These are phyloP conservation scores for Termitomyces bulborhizus DNA, from an alignment of 768 basidiomycete genomes.

Conservation along the genomic window DNA sequence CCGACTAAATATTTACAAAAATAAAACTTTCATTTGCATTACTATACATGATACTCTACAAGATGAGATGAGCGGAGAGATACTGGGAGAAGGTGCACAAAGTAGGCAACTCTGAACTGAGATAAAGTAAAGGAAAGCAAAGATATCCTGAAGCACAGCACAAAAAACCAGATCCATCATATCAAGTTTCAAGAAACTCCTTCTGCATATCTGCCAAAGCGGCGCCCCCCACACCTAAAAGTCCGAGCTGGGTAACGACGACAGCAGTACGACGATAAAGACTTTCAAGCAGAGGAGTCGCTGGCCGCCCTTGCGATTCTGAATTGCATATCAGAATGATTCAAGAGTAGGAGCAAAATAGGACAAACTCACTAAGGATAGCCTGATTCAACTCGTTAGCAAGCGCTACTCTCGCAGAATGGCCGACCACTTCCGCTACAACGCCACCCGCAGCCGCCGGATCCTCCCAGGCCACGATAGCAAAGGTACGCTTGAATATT, in stretches of 20 bases:
- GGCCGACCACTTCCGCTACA: conserved; percentile 62
- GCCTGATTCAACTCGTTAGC: conserved; percentile 77
- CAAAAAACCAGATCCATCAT: not conserved
- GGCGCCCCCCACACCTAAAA: conserved; percentile 68
- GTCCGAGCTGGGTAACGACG: conserved; percentile 63
- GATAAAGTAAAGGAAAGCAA: not conserved
- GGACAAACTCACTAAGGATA: conserved; percentile 59
- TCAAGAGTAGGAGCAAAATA: not conserved
- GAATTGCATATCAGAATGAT: not conserved
- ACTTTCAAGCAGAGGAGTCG: conserved; percentile 66
- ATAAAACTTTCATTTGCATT: not conserved
- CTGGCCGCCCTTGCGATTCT: conserved; percentile 78
- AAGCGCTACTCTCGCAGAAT: conserved; percentile 56
- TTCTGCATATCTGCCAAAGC: conserved; percentile 76
- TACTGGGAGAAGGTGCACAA: not conserved
- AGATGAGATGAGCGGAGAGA: not conserved
- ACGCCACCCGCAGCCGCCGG: conserved; percentile 62
- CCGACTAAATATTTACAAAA: not conserved
- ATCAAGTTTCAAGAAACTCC: conserved; percentile 56
- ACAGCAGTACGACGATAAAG: conserved; percentile 72
- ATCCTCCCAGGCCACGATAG: conserved; percentile 75
- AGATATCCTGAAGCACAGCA: not conserved
- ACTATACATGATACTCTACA: conserved; percentile 2
- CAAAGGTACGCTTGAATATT: conserved; percentile 69
- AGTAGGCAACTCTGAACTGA: not conserved